phyloP scores from a whole-genome alignment of 331 rosid species.

The Pyracantha coccinea region DNA sequence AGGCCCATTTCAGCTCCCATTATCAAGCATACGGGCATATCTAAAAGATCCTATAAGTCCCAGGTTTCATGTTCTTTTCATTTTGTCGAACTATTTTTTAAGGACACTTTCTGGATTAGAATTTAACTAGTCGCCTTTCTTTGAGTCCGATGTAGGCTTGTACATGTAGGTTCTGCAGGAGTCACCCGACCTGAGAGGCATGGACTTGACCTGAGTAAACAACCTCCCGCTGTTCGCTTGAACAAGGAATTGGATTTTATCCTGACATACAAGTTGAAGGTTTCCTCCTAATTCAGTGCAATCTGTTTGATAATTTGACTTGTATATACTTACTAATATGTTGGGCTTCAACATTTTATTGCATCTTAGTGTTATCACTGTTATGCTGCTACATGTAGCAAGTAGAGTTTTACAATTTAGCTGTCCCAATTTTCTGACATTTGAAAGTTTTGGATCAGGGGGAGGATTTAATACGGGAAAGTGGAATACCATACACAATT shows the following conservation, averaged over 20 bases:
- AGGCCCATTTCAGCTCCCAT: constrained; percentile 83
- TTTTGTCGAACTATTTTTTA: constrained; percentile 1
- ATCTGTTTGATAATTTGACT: not conserved
- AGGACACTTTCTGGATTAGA: not conserved
- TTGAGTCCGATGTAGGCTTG: constrained; percentile 49
- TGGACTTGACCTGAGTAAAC: constrained; percentile 88
- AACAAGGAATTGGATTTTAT: constrained; percentile 82
- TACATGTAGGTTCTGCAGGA: constrained; percentile 92
- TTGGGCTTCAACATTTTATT: not conserved
- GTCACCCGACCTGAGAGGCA: constrained; percentile 91
- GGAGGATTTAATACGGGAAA: constrained; percentile 76
- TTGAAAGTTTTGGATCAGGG: constrained; percentile 44
- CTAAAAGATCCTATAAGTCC: constrained; percentile 69
- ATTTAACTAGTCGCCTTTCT: not conserved
- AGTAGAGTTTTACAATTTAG: not conserved
- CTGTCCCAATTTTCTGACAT: constrained; percentile 3
- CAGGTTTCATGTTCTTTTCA: constrained; percentile 34
- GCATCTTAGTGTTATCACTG: too few species aligned
- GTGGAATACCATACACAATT: constrained; percentile 73
- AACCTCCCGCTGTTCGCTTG: constrained; percentile 93
- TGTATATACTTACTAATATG: not conserved
- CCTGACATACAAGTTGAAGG: constrained; percentile 88
- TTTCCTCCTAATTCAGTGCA: constrained; percentile 21
- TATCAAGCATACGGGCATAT: constrained; percentile 69
- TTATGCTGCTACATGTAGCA: too few species aligned